Conservation (phyloP, 2,329 filamentous ascomycete genomes). For the Scedosporium boydii region DNA sequence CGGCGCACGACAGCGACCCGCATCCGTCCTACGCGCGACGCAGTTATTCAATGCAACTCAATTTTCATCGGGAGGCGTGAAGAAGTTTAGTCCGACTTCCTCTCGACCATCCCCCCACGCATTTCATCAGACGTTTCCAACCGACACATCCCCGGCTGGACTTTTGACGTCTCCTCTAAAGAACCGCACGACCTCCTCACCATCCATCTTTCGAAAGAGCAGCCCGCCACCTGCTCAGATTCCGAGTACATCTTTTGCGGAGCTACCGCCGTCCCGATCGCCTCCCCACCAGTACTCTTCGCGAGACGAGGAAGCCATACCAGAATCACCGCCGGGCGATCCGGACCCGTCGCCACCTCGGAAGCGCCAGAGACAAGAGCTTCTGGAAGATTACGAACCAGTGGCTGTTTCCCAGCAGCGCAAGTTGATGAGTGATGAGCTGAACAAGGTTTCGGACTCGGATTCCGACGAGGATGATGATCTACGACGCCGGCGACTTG, state of each 20-base stretch:
- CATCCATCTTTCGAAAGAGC: conserved; percentile 10
- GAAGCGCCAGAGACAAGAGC: conserved; percentile 18
- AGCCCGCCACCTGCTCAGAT: conserved; percentile 16
- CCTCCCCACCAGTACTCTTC: neutral
- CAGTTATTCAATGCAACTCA: conserved; percentile 49
- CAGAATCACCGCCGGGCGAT: conserved; percentile 29
- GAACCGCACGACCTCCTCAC: conserved; percentile 35
- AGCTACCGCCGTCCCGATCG: neutral
- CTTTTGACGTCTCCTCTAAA: conserved; percentile 40
- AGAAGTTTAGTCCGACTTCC: conserved; percentile 43
- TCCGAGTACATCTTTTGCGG: neutral
- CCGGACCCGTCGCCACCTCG: conserved; percentile 37
- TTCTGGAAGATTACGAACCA: conserved; percentile 32
- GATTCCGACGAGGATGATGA: conserved; percentile 1
- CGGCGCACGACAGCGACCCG: conserved; percentile 5
- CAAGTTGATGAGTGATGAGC: conserved; percentile 11
- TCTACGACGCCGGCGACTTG: neutral
- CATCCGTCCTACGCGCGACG: conserved; percentile 18
- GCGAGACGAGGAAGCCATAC: conserved; percentile 9
- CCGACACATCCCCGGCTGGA: conserved; percentile 2
- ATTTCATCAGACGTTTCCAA: neutral
- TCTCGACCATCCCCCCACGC: conserved; percentile 42
- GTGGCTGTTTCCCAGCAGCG: conserved; percentile 37
- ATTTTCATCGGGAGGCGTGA: conserved; percentile 37
- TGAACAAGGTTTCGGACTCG: neutral